Evolutionary conservation across 164 flowering plant genomes (phyloP).

Genomic region (Malania oleifera): DNA sequence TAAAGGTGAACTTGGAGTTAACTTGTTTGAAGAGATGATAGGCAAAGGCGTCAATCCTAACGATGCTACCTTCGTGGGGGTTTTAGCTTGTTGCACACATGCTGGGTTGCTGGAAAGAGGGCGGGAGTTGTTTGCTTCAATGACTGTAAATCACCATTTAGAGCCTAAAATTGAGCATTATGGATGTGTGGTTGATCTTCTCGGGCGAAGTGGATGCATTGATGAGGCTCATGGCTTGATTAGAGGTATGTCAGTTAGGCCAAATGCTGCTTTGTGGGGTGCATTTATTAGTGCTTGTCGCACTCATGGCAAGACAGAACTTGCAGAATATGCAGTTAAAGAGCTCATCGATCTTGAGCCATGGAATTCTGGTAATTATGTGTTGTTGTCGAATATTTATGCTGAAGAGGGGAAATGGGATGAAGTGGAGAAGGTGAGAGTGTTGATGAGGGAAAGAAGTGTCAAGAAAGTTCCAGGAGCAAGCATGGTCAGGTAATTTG

Average conservation of each 20-base stretch:
- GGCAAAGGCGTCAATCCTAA: conserved; percentile 40
- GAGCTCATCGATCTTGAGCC: conserved; percentile 71
- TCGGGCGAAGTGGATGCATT: conserved; percentile 61
- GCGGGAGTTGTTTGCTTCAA: conserved; percentile 49
- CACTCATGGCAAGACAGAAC: conserved; percentile 43
- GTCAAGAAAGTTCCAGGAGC: conserved; percentile 57
- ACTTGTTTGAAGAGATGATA: conserved; percentile 65
- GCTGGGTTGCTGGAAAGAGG: conserved; percentile 70
- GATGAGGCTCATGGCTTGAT: conserved; percentile 63
- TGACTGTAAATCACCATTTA: conserved; percentile 33
- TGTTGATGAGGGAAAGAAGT: conserved; percentile 42
- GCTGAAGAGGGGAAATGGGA: conserved; percentile 78
- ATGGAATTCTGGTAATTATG: conserved; percentile 78
- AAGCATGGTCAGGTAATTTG: conserved; percentile 29
- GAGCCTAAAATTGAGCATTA: conserved; percentile 72
- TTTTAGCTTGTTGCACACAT: conserved; percentile 63
- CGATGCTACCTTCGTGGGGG: conserved; percentile 59
- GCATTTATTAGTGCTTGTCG: conserved; percentile 73
- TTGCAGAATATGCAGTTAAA: conserved; percentile 60
- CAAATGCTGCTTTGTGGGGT: conserved; percentile 87
- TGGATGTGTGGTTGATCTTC: conserved; percentile 83
- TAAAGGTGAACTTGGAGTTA: conserved; percentile 47
- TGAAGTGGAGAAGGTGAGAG: conserved; percentile 64
- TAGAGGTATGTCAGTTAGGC: conserved; percentile 51
- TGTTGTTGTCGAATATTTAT: conserved; percentile 69